These are phyloP conservation scores for Botrytis fabae DNA, from an alignment of 2,329 filamentous ascomycete genomes.

Conservation along the genomic window DNA sequence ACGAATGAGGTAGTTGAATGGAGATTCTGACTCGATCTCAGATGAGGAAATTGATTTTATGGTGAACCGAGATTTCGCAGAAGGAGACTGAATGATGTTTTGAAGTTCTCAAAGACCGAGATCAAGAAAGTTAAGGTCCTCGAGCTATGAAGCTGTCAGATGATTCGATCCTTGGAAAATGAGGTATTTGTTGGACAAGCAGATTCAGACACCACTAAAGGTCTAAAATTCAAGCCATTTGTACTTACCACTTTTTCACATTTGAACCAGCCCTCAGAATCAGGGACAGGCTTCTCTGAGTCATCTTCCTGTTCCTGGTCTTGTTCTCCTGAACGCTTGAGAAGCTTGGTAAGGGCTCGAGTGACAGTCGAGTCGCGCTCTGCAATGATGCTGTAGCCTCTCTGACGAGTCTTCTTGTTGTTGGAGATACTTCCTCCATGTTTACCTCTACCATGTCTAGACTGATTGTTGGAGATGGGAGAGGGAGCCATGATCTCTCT, in stretches of 20 bases:
- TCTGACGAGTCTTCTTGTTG: conserved; percentile 39
- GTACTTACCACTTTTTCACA: conserved; percentile 45
- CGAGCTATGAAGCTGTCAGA: conserved; percentile 34
- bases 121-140: conserved; percentile 37
- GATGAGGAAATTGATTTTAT: conserved; percentile 40
- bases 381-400: conserved; percentile 46
- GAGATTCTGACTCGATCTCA: not conserved
- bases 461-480: conserved; percentile 37
- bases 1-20: conserved; percentile 43
- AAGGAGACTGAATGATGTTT: conserved; percentile 39
- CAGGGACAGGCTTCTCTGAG: conserved; percentile 43
- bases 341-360: conserved; percentile 46
- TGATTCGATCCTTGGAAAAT: conserved; percentile 27
- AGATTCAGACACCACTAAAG: not conserved
- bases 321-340: conserved; percentile 44
- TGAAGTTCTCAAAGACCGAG: conserved; percentile 44
- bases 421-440: conserved; percentile 41
- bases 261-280: conserved; percentile 46
- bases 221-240: not conserved
- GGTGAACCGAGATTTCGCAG: conserved; percentile 44
- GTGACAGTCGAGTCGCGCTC: conserved; percentile 45
- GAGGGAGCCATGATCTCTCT: conserved; percentile 40
- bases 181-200: not conserved
- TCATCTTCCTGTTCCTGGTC: conserved; percentile 44
- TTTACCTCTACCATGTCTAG: conserved; percentile 39